Conservation (phyloP, 2,329 filamentous ascomycete species). For the Hymenoscyphus salicellus region DNA sequence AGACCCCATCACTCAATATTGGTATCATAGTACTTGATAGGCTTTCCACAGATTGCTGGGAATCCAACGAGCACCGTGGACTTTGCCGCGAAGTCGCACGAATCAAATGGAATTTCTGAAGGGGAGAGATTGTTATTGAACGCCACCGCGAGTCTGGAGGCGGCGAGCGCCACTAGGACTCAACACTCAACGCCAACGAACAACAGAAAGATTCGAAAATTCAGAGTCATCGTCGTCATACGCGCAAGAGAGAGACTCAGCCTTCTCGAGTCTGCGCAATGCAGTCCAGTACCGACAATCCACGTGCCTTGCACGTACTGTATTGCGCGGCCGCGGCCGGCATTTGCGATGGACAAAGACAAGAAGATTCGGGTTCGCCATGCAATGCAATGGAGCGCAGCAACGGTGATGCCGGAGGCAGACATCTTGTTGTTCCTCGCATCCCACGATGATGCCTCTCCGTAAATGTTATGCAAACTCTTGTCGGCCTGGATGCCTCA, state of each 20-base stretch:
- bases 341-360: no score
- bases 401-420: not conserved
- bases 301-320: no score
- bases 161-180: not conserved
- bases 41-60: not conserved
- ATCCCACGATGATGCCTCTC: not conserved
- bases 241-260: not conserved
- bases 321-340: no score
- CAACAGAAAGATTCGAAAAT: not conserved
- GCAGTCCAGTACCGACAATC: no score
- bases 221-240: not conserved
- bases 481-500: not conserved
- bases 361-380: no score
- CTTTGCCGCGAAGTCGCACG: not conserved
- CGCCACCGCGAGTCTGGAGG: not conserved
- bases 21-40: not conserved
- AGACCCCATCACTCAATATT: not conserved
- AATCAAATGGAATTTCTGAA: not conserved
- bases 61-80: not conserved
- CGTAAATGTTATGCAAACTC: not conserved
- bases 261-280: no score
- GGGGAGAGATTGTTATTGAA: not conserved
- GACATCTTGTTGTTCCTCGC: not conserved
- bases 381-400: not conserved
- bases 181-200: not conserved